Base-by-base conservation (phyloP, 2,329 filamentous ascomycete genomes). In the Alternaria novae-zelandiae region DNA sequence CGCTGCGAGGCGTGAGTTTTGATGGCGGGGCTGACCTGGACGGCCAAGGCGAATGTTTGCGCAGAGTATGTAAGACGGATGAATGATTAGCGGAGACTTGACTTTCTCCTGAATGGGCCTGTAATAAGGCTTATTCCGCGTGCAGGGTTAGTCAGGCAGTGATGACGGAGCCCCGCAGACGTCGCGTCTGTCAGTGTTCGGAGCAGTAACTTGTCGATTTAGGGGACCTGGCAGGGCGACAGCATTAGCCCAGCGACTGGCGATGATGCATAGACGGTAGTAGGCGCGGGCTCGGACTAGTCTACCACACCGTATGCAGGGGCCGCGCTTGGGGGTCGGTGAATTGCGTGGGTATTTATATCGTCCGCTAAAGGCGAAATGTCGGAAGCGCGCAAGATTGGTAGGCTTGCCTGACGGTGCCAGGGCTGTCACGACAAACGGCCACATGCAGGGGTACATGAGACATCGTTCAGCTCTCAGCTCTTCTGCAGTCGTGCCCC, bases 251-350 rank as follows among this genome's bases (percentile, higher is more conserved):
- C 32, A 30, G 43, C 25, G 49, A 61, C 51, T 25, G 43, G 43
- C 25, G 49, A 61, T 61, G 62, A 57, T 67, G 62, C 64, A 67
- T 57, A 57, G 44, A 66, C 64, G 49, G 59, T 54, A 41, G 30
- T 54, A 57, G 49, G 49, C 56, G 64, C 44, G 64, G 54, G 58
- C 32, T 62, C 66, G 61, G 63, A 64, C 64, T 64, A 63, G 63
- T 54, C 50, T 49, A 36, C 49, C 36, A 41, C 36, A 23, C 23
- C 49, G 49, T 53, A 54, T 63, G 60, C 60, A 63, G 60, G 56
- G 60, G 60, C 60, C 25, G 60, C 49, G 56, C 43, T 59, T 25
- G 56, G 44, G 49, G 28, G 49, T 50, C 60, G 60, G 55, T 59
- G 55, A 59, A 59, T 50, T 54, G 43, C 32, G 44, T 17, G 47